Evolutionary conservation across 768 basidiomycete species (phyloP).

Genomic region (Gloeostereum incarnatum): DNA sequence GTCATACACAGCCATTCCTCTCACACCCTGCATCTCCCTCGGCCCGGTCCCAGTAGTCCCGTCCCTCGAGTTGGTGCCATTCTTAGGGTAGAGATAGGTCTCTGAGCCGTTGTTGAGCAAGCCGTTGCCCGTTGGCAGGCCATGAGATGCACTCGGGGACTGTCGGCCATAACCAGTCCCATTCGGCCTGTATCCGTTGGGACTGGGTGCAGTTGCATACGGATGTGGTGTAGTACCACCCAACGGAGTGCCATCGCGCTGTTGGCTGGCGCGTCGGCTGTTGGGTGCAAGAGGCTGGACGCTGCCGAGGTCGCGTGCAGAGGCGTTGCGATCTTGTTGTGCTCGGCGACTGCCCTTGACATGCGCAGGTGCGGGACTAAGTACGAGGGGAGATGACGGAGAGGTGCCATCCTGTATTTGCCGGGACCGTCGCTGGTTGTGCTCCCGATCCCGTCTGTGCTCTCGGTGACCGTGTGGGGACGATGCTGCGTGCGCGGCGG

Average conservation of each 20-base stretch:
- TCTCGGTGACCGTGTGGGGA: constrained; percentile 51
- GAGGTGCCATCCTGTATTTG: constrained; percentile 47
- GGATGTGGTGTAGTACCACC: constrained; percentile 56
- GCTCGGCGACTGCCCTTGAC: constrained; percentile 49
- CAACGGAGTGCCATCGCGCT: constrained; percentile 30
- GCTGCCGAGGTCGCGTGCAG: constrained; percentile 47
- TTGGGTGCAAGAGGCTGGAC: constrained; percentile 60
- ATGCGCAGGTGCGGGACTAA: constrained; percentile 58
- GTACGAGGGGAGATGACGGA: constrained; percentile 49
- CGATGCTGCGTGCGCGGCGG: constrained; percentile 45
- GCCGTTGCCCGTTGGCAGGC: constrained; percentile 28
- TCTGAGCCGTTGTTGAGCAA: constrained; percentile 50
- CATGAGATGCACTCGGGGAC: constrained; percentile 34
- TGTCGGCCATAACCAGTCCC: constrained; percentile 43
- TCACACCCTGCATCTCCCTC: too few species aligned
- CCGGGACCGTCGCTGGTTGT: constrained; percentile 40
- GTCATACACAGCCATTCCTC: constrained; percentile 60
- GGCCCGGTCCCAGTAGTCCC: constrained; percentile 30
- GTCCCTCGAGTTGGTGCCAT: constrained; percentile 45
- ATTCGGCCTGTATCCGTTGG: constrained; percentile 46
- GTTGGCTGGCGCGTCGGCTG: constrained; percentile 62
- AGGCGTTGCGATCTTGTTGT: constrained; percentile 36
- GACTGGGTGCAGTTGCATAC: constrained; percentile 57
- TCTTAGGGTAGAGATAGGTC: constrained; percentile 58
- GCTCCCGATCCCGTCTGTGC: constrained; percentile 47